Base-by-base conservation (phyloP, 208 protist genomes). In the Naegleria fowleri region DNA sequence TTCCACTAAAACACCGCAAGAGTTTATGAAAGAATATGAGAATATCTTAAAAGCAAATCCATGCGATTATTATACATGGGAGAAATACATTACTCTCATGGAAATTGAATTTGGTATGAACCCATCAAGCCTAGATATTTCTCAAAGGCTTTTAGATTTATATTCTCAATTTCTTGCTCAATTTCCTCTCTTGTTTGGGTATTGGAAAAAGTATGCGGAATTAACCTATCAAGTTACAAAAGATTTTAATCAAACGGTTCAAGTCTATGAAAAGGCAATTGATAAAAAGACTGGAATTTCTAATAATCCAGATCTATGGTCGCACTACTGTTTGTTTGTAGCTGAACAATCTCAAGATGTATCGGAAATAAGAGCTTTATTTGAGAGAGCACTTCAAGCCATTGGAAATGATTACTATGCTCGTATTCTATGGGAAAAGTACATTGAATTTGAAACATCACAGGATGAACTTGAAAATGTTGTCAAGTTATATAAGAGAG, bases 161-260 rank as follows among this genome's bases (percentile, higher is more conserved):
- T 86, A 86, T 38, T 13, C 40, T 25, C 4, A 25, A 33, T 33
- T 91, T 22, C 40, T 91, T 33, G 5, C 22, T 13, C 33, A 83
- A 48, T 91, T 79, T 75, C 90, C 90, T 33, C 40, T 91, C 7
- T 13, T 85, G 0, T 91, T 88, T 38, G 90, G 55, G 13, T 91
- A 88, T 75, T 91, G 90, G 90, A 91, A 91, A 75, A 87, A 91
- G n/a, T 88, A 58, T 48, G 90, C 90, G 9, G 90, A 91, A 51
- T 25, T 79, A 41, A 84, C 76, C 19, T 59, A 41, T 33, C 13
- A 59, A 88, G 41, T 59, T 22, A n/a, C 36, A 55, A 39, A 16
- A 39, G 85, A 19, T n/a, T 59, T 88, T 38, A 39, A 22, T 33
- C 9, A 36, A 13, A 43, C n/a, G 19, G 9, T 88, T 33, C 4